These are phyloP conservation scores for Closterium sp. DNA, from an alignment of 139 green algal species.

Conservation along the genomic window DNA sequence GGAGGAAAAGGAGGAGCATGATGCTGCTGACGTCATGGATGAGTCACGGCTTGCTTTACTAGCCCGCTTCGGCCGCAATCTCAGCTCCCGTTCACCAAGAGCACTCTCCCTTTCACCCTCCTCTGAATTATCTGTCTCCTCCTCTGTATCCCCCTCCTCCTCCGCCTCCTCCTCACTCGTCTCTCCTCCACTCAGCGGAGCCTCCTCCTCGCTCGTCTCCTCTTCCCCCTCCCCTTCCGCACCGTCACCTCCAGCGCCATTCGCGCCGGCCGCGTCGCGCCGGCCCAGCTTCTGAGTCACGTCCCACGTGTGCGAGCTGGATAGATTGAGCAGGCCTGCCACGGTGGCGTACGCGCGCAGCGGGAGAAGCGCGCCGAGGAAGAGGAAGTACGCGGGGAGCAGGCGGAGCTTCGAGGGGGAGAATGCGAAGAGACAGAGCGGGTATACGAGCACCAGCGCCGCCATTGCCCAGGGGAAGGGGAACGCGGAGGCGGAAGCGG, in stretches of 20 bases:
- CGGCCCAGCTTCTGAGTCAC: slow-evolving; percentile 36
- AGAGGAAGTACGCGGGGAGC: slow-evolving; percentile 16
- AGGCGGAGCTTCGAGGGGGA: slow-evolving; percentile 9
- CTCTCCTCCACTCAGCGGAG: not conserved
- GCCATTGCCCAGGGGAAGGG: not conserved
- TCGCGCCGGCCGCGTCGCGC: not conserved
- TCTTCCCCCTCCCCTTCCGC: not conserved
- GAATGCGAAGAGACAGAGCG: slow-evolving; percentile 24
- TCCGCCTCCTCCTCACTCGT: not conserved
- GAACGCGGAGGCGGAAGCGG: not conserved
- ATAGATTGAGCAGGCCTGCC: slow-evolving; percentile 13
- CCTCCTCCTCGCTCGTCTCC: not conserved
- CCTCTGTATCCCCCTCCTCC: not conserved
- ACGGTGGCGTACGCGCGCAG: slow-evolving; percentile 1
- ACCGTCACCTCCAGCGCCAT: not conserved
- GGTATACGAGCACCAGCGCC: slow-evolving; percentile 4
- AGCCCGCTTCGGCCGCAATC: not conserved
- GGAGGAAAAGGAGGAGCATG: not conserved
- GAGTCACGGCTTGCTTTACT: not conserved
- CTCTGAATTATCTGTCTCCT: not conserved
- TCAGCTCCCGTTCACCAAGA: not conserved
- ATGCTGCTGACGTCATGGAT: not conserved
- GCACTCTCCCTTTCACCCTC: slow-evolving; percentile 15
- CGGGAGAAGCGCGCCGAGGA: not conserved
- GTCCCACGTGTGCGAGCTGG: slow-evolving; percentile 24